phyloP scores from a whole-genome alignment of 805 yeast species.

The Alloascoidea hylecoeti region DNA sequence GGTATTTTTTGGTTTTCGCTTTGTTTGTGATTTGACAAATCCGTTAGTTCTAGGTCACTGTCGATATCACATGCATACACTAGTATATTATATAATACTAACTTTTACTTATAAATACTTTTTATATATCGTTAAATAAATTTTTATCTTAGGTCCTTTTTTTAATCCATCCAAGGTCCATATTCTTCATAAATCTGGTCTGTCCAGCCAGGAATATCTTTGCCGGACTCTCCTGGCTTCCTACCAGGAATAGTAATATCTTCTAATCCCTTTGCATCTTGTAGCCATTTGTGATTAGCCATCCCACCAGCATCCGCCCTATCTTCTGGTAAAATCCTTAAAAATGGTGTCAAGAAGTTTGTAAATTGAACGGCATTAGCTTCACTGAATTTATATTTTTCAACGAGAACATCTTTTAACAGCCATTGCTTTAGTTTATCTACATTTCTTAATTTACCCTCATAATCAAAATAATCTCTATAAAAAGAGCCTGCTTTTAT shows the following conservation, averaged over 20 bases:
- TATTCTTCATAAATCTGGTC: too few relatives aligned
- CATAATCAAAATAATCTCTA: conserved; percentile 25
- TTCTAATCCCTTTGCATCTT: conserved; percentile 65
- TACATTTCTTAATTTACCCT: conserved; percentile 26
- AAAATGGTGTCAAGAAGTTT: conserved; percentile 35
- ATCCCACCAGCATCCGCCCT: conserved; percentile 42
- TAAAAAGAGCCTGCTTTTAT: conserved; percentile 16
- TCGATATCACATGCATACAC: not conserved
- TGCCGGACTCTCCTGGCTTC: conserved; percentile 67
- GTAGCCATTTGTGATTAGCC: conserved; percentile 39
- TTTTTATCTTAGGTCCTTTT: too few relatives aligned
- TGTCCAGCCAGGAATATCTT: conserved; percentile 90
- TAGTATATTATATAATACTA: not conserved
- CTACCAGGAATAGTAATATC: conserved; percentile 50
- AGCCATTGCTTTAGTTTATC: conserved; percentile 36
- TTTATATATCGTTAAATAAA: too few relatives aligned
- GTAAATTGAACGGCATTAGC: conserved; percentile 23
- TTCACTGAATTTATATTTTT: conserved; percentile 31
- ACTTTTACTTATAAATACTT: conserved; percentile 3
- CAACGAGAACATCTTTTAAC: conserved; percentile 30
- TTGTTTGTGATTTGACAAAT: too few relatives aligned
- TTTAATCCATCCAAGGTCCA: too few relatives aligned
- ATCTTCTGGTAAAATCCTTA: conserved; percentile 30
- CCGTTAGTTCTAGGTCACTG: too few relatives aligned
- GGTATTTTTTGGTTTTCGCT: too few relatives aligned